Evolutionary conservation across 108 stramenopile genomes (phyloP).

Genomic region (Nitzschia sp.): DNA sequence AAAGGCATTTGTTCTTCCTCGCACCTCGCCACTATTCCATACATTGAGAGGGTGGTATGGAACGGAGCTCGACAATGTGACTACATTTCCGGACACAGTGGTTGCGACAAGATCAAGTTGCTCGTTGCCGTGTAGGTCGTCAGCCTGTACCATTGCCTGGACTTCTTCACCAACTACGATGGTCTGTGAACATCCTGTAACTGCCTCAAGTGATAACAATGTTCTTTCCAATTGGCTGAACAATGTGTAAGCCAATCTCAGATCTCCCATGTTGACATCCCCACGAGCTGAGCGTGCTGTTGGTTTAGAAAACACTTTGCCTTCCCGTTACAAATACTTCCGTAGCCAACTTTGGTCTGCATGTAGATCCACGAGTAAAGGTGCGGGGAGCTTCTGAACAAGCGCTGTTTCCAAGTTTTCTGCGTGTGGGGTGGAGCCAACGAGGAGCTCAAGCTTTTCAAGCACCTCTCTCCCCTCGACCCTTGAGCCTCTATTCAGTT

Average conservation of each 20-base stretch:
- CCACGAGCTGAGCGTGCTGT: conserved; percentile 2
- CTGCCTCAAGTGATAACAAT: conserved; percentile 73
- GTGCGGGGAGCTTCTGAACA: conserved; percentile 44
- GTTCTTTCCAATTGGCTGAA: conserved; percentile 60
- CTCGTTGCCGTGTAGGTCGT: conserved; percentile 80
- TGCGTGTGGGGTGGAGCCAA: conserved; percentile 9
- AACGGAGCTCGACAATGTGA: conserved; percentile 67
- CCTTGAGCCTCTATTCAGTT: too few relatives aligned
- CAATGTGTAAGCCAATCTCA: conserved; percentile 70
- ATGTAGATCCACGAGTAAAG: conserved; percentile 72
- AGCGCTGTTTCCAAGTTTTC: conserved; percentile 29
- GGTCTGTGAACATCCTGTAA: conserved; percentile 71
- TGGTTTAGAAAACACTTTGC: conserved; percentile 23
- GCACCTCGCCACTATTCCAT: conserved; percentile 71
- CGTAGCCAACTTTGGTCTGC: conserved; percentile 60
- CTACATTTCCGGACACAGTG: conserved; percentile 65
- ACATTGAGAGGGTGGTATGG: conserved; percentile 79
- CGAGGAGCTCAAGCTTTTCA: too few relatives aligned
- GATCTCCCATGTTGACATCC: conserved; percentile 60
- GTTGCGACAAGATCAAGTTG: conserved; percentile 72
- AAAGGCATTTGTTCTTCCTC: conserved; percentile 56
- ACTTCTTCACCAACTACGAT: conserved; percentile 68
- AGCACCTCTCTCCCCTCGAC: too few relatives aligned
- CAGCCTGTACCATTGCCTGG: conserved; percentile 74
- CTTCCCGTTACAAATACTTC: conserved; percentile 49